phyloP scores from a whole-genome alignment of 345 rosid species.

The Theobroma cacao region DNA sequence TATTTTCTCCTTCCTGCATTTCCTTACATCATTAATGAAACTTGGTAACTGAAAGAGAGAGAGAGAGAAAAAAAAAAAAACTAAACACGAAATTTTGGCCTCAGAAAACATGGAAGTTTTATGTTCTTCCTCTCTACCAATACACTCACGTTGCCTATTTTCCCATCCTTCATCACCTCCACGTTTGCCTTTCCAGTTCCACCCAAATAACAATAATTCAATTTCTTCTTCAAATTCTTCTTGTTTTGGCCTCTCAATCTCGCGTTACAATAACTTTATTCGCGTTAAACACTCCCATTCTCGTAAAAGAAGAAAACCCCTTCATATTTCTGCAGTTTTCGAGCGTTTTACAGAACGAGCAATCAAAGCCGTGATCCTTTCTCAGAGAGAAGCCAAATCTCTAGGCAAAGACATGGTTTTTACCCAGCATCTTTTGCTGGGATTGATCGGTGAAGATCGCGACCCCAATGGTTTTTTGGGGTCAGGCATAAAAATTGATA shows the following conservation, averaged over 20 bases:
- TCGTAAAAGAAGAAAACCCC: conserved; percentile 37
- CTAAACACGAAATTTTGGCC: background rate
- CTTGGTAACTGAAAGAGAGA: background rate
- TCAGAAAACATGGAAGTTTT: conserved; percentile 45
- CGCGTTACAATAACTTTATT: conserved; percentile 28
- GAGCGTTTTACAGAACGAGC: conserved; percentile 90
- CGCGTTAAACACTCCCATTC: conserved; percentile 23
- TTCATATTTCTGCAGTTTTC: conserved; percentile 66
- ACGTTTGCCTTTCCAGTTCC: conserved; percentile 24
- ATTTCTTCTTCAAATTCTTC: conserved; percentile 51
- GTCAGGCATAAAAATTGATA: conserved; percentile 60
- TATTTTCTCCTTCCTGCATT: conserved; percentile 2
- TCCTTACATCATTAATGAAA: background rate
- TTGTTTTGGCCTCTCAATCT: conserved; percentile 50
- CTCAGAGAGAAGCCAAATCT: conserved; percentile 78
- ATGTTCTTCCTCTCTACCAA: conserved; percentile 50
- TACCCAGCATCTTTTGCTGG: conserved; percentile 76
- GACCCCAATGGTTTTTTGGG: conserved; percentile 84
- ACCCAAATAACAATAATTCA: conserved; percentile 12
- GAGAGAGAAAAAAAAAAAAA: too few species aligned
- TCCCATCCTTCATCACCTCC: conserved; percentile 21
- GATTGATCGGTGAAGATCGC: conserved; percentile 74
- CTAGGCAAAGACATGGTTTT: conserved; percentile 83
- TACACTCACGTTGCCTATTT: conserved; percentile 45
- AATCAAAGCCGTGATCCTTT: conserved; percentile 69